Base-by-base conservation (phyloP, 78 protist species). In the Salpingoeca rosetta region DNA sequence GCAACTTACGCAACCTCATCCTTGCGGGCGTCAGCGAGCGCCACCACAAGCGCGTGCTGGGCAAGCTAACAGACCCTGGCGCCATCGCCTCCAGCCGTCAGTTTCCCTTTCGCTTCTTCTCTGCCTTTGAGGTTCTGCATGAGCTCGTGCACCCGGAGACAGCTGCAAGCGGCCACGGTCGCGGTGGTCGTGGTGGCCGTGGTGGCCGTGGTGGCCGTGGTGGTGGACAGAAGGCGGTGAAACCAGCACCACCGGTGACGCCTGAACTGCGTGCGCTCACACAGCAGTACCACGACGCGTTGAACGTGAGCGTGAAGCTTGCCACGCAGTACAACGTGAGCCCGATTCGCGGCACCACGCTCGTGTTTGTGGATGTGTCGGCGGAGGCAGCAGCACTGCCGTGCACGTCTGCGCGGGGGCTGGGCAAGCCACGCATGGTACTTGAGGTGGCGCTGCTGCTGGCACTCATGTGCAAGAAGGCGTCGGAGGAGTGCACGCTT, bases 1-100 rank as follows among this genome's bases (percentile, higher is more conserved):
- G 97, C 81, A 94, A 94, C 77, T 81, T 94, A 28, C 85, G 95
- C 76, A 94, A 92, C 90, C 65, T 94, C 88, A 86, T 94, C 79
- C 41, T 81, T 22, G 74, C 91, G 35, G 92, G 92, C 77, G 31
- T 89, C 37, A 39, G 76, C 31, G 44, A 84, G 0, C 28, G 44
- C 0, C 36, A 39, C 40, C 83, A 80, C 27, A 22, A 44, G 35
- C 27, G 41, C 77, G 87, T 91, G 45, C 40, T 84, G 28, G 45
- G 78, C 36, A 65, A 75, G 37, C 88, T 94, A 3, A 81, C 91
- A n/a, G 90, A 89, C 85, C 90, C 72, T 12, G 76, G 65, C 38
- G 45, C 87, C 41, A 90, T 94, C 85, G 89, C 88, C 35, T 51
- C 84, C 56, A 51, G 84, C 11, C 81, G 88, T 35, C 95, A 89